Evolutionary conservation across 2,329 filamentous ascomycete genomes (phyloP).

Genomic region (Salinomyces thailandicus): DNA sequence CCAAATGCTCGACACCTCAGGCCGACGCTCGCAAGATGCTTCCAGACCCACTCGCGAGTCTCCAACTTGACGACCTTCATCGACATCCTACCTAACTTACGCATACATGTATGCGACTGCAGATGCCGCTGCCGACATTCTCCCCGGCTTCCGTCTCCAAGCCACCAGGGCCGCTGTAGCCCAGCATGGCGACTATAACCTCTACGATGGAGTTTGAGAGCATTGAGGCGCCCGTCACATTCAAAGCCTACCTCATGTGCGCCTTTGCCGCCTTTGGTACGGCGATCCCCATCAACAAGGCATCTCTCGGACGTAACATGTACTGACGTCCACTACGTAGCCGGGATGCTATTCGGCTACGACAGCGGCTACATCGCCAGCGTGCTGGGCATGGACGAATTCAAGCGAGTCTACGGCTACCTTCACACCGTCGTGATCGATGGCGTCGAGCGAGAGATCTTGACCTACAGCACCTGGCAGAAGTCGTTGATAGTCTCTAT

Average conservation of each 20-base stretch:
- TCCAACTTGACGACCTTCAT: too few species aligned
- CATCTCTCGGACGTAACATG: conserved; percentile 47
- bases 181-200: neutral
- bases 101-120: too few species aligned
- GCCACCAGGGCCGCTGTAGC: too few species aligned
- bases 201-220: conserved; percentile 13
- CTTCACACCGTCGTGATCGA: conserved; percentile 8
- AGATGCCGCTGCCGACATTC: too few species aligned
- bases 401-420: conserved; percentile 30
- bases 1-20: too few species aligned
- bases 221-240: conserved; percentile 27
- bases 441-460: conserved; percentile 9
- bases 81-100: too few species aligned
- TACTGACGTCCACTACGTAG: conserved; percentile 13
- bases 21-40: too few species aligned
- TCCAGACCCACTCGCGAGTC: too few species aligned
- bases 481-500: conserved; percentile 61
- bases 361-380: conserved; percentile 48
- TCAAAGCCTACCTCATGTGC: conserved; percentile 47
- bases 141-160: too few species aligned
- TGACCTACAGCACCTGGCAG: conserved; percentile 22
- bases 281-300: conserved; percentile 41
- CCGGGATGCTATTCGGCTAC: conserved; percentile 50
- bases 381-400: conserved; percentile 42
- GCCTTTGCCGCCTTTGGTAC: conserved; percentile 46